phyloP scores from a whole-genome alignment of 2,329 filamentous ascomycete genomes.

The Fusarium sp. region DNA sequence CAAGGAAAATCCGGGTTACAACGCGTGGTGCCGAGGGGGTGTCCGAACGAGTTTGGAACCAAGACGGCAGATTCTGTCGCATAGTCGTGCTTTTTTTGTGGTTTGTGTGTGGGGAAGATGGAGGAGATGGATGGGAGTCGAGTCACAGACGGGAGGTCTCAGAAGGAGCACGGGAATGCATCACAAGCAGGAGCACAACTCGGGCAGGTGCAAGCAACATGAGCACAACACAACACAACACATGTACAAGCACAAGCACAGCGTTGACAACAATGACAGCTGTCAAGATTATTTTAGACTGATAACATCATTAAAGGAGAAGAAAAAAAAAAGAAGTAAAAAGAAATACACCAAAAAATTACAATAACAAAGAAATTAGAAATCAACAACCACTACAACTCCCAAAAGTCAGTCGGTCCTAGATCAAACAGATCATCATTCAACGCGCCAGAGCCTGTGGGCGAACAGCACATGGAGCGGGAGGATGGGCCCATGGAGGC shows the following conservation, averaged over 20 bases:
- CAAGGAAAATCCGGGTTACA: constrained; percentile 16
- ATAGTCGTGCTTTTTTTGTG: constrained; percentile 6
- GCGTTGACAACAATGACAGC: neutral
- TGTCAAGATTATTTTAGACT: neutral
- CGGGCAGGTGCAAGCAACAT: neutral
- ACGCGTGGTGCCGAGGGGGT: constrained; percentile 9
- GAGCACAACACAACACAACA: neutral
- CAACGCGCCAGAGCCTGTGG: constrained; percentile 29
- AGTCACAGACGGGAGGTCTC: neutral
- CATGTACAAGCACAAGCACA: neutral
- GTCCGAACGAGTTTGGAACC: constrained; percentile 12
- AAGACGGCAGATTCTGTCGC: constrained; percentile 3
- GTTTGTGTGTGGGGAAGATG: constrained; percentile 11
- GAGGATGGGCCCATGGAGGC: constrained; percentile 44
- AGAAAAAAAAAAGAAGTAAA: neutral
- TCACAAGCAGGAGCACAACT: neutral
- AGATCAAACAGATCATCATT: constrained; percentile 31
- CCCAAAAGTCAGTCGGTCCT: neutral
- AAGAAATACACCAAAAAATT: neutral
- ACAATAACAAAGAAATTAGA: neutral
- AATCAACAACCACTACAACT: neutral
- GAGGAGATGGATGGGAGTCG: constrained; percentile 3
- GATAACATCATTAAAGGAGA: neutral
- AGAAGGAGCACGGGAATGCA: neutral
- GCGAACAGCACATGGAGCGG: constrained; percentile 40